Evolutionary conservation across 148 eudicot species (phyloP).

Genomic region (Persicaria maculosa): DNA sequence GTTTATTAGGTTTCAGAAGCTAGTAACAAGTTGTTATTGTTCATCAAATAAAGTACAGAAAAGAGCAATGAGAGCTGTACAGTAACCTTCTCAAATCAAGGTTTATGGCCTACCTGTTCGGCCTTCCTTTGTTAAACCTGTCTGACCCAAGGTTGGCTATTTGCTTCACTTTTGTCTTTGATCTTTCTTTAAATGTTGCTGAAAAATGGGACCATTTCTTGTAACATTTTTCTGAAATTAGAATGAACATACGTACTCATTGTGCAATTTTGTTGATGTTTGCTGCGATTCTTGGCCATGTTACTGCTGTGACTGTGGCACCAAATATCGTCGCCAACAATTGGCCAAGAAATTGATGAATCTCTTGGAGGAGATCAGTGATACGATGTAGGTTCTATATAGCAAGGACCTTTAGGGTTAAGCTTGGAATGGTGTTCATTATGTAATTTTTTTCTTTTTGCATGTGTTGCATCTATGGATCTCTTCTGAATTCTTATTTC

Average conservation of each 20-base stretch:
- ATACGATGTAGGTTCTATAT: constrained; percentile 59
- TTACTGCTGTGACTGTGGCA: constrained; percentile 90
- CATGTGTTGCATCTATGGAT: too few species aligned
- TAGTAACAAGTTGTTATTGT: constrained; percentile 96
- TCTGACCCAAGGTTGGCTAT: constrained; percentile 59
- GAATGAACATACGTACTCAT: neutral
- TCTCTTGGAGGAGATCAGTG: constrained; percentile 82
- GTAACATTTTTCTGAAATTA: neutral
- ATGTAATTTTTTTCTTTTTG: neutral
- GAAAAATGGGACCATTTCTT: neutral
- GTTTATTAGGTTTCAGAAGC: constrained; percentile 84
- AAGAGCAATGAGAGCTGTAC: constrained; percentile 81
- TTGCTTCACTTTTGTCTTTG: neutral
- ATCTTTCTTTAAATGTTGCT: neutral
- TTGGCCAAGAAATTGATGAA: constrained; percentile 90
- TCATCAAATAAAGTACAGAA: constrained; percentile 85
- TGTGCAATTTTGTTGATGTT: too few species aligned
- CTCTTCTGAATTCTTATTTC: too few species aligned
- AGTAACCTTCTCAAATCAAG: constrained; percentile 76
- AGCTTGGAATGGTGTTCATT: neutral
- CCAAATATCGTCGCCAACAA: constrained; percentile 89
- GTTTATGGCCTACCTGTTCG: constrained; percentile 96
- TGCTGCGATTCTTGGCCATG: constrained; percentile 48
- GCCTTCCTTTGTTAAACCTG: constrained; percentile 88
- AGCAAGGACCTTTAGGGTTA: neutral